Conservation (phyloP, 2,329 filamentous ascomycete species). For the Microascus cirrosus region DNA sequence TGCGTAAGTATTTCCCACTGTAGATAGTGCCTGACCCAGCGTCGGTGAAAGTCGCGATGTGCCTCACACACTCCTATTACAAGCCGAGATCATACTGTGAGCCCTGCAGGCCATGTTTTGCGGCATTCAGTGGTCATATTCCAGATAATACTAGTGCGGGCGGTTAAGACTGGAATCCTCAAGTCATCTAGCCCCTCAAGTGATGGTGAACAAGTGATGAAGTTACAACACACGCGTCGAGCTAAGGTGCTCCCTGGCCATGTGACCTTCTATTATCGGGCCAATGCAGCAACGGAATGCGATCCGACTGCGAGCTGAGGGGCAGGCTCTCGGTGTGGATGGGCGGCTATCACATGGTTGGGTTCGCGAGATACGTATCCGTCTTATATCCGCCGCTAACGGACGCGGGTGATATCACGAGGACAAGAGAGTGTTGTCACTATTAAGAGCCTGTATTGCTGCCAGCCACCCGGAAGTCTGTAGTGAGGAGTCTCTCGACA, state of each 20-base stretch:
- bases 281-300: neutral
- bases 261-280: neutral
- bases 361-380: neutral
- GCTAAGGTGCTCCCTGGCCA: neutral
- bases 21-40: neutral
- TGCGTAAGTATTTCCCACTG: neutral
- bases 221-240: no score
- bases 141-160: neutral
- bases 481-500: neutral
- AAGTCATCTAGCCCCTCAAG: no score
- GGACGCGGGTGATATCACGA: neutral
- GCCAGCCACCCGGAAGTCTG: neutral
- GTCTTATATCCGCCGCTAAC: neutral
- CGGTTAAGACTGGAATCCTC: neutral
- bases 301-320: neutral
- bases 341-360: conserved; percentile 14
- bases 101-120: neutral
- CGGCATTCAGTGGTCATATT: neutral
- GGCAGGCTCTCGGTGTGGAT: conserved; percentile 18
- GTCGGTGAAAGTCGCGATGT: neutral
- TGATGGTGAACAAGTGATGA: no score
- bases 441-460: neutral
- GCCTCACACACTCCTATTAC: neutral
- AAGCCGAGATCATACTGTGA: neutral
- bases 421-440: neutral